Evolutionary conservation across 179 eudicot species (phyloP).

Genomic region (Gypsophila paniculata): DNA sequence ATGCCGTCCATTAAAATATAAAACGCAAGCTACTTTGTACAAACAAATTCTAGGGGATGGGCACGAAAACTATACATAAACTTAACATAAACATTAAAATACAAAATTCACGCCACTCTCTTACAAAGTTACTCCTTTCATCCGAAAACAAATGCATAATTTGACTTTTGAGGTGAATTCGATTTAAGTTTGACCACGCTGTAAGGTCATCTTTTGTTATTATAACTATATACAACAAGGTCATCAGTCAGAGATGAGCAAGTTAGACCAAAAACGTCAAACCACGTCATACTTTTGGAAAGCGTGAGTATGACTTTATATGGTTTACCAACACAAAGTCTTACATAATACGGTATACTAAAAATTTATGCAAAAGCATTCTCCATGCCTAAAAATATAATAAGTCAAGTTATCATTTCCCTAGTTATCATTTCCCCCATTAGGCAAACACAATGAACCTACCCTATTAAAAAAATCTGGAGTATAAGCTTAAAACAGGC

Average conservation of each 20-base stretch:
- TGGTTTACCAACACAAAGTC: background rate
- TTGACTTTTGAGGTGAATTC: background rate
- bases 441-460: conserved; percentile 2
- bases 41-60: background rate
- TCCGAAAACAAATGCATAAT: background rate
- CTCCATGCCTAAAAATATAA: background rate
- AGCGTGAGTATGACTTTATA: background rate
- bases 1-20: background rate
- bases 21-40: background rate
- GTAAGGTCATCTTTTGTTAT: background rate
- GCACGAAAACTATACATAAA: no score
- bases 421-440: background rate
- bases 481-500: background rate
- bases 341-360: background rate
- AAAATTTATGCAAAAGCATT: background rate
- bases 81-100: background rate
- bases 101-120: no score
- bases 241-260: background rate
- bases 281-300: background rate
- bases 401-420: background rate
- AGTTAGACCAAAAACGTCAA: background rate
- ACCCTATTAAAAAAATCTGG: background rate
- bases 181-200: background rate
- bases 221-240: background rate
- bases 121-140: background rate